These are phyloP conservation scores for Euphorbia corollata DNA, from an alignment of 441 rosid genomes.

Conservation along the genomic window DNA sequence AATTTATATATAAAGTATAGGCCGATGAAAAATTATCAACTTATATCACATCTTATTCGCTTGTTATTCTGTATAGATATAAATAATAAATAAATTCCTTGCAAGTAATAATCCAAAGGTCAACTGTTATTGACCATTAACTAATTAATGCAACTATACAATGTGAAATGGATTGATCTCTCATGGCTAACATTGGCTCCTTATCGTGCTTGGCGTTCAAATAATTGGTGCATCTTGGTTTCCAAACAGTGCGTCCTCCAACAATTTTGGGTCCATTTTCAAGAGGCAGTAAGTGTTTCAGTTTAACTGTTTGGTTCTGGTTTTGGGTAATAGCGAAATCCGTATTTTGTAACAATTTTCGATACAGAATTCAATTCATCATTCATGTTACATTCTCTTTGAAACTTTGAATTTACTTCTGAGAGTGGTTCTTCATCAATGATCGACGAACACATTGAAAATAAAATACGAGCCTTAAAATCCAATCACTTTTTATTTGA, in stretches of 20 bases:
- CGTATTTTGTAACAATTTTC: conserved; percentile 9
- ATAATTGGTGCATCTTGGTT: conserved; percentile 8
- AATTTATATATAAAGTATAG: no score
- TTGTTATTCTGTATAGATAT: neutral
- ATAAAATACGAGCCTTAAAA: no score
- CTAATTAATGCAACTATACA: neutral
- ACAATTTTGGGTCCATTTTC: conserved; percentile 24
- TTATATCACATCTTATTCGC: neutral
- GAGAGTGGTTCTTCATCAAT: conserved; percentile 23
- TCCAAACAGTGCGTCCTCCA: conserved; percentile 27
- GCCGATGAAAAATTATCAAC: no score
- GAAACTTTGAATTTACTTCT: conserved; percentile 25
- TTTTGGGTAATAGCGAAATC: neutral
- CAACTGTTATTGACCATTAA: neutral
- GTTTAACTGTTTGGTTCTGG: conserved; percentile 6
- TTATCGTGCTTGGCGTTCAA: neutral
- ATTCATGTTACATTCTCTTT: conserved; percentile 28
- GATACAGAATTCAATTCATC: conserved; percentile 26
- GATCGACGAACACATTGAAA: conserved; percentile 29
- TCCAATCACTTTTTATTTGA: no score
- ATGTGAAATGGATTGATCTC: neutral
- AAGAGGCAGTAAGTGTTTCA: conserved; percentile 27
- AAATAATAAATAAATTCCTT: neutral
- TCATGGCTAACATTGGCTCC: neutral
- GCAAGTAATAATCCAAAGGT: neutral